Evolutionary conservation across 331 rosid genomes (phyloP), one percentile per base, ranked within the genome.

Genomic region (Malus hybrid): DNA sequence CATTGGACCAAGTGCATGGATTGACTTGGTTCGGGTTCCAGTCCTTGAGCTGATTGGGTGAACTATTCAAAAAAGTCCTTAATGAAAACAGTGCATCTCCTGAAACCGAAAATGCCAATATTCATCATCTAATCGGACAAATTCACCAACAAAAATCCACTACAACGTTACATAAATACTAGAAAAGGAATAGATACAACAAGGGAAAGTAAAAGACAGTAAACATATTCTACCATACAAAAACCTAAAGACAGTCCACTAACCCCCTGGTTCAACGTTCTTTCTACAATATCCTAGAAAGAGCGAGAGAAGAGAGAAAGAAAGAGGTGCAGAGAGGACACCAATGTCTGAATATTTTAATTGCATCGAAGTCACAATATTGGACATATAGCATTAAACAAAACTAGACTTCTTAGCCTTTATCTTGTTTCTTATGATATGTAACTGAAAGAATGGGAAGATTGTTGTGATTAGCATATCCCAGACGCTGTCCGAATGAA

Each of bases 1-100:
- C 89, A 81, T 77, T 85, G 61, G 93, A 72, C 98, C 98, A 93
- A 33, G 94, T 88, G 84, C 98, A 93, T 39, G 98, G 98, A 69
- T 88, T 88, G 55, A 93, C 96, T 91, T 83, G 92, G 85, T 90
- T 78, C 55, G 19, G 73, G 68, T 86, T 88, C 98, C 98, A 93
- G 83, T 90, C 96, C 67, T 48, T 72, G 80, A 93, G 98, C 84
- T 89, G 93, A 76, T 29, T 28, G 50, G 66, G 22, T 69, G 98
- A 83, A 77, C 88, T 88, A 82, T 86, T 88, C 84, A 93, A 68
- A n/a, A 90, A 81, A 10, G 0, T 4, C 77, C 31, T 89, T 89
- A 93, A 77, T 32, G 89, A 85, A 86, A 0, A 74, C 33, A 93
- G 91, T 18, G 96, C 98, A 77, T 88, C 93, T 67, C 93, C 97